Evolutionary conservation across 345 rosid genomes (phyloP).

Genomic region (Pistacia atlantica): DNA sequence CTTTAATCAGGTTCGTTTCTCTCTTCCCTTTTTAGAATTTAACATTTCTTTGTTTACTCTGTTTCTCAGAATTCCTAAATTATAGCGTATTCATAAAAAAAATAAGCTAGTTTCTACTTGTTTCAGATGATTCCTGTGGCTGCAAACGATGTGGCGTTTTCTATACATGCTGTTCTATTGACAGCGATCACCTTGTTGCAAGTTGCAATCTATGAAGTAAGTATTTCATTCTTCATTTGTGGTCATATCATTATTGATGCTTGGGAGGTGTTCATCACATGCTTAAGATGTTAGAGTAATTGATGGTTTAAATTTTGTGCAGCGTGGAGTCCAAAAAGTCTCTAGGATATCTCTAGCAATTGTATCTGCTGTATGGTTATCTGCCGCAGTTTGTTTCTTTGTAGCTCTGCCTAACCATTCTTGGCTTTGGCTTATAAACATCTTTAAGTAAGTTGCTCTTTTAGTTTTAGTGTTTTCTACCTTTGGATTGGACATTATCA

Average conservation of each 20-base stretch:
- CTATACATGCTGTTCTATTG: slow-evolving; percentile 82
- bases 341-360: slow-evolving; percentile 62
- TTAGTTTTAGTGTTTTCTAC: neutral
- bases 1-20: slow-evolving; percentile 38
- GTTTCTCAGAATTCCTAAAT: slow-evolving; percentile 3
- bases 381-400: slow-evolving; percentile 71
- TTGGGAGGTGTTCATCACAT: neutral
- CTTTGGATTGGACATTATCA: neutral
- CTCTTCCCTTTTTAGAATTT: neutral
- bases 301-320: slow-evolving; percentile 7
- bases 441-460: slow-evolving; percentile 67
- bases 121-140: slow-evolving; percentile 96
- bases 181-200: slow-evolving; percentile 72
- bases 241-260: neutral
- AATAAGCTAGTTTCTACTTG: neutral
- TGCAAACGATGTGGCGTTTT: slow-evolving; percentile 88
- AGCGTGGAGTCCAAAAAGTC: slow-evolving; percentile 85
- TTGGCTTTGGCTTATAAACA: slow-evolving; percentile 84
- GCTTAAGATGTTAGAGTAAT: slow-evolving; percentile 6
- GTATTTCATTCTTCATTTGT: slow-evolving; percentile 21
- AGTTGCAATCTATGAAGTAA: slow-evolving; percentile 74
- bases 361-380: slow-evolving; percentile 56
- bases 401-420: slow-evolving; percentile 69
- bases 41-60: neutral
- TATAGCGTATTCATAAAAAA: no score